Evolutionary conservation across 1,284 basidiomycete species (phyloP), one percentile per base, ranked within the genome.

Genomic region (Somion occarium): DNA sequence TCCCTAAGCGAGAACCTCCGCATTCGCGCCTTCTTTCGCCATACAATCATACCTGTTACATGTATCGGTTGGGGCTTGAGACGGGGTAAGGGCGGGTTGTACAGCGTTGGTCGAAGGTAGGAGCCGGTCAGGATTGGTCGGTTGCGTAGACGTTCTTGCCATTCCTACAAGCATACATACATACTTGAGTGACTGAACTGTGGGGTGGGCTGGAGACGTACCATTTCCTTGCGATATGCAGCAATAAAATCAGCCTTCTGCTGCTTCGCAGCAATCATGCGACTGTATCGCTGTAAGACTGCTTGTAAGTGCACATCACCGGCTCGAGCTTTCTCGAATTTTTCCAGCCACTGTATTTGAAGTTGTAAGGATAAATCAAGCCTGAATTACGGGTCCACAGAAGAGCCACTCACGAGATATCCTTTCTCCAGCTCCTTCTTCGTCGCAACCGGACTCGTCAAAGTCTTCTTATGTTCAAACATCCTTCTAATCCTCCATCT

Each of bases 21-120:
- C 5, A 24, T 50, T 25, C 46, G 51, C 12, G 74, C 71, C 13
- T 64, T 59, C 18, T 79, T 72, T 1, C 93, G 78, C 15, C 73
- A 73, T 19, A 67, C 62, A 27, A 94, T 89, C 73, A 92, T 91
- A 61, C 78, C 75, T 0, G 79, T 76, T 38, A 93, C 76, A 13
- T 76, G 70, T 2, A 68, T 55, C 0, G 93, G 92, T 56, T 94
- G 91, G 0, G 88, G 89, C 50, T 78, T 82, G 58, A 94, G 68
- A 0, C 88, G 79, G 0, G 91, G 91, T 5, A 94, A 73, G 0
- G 88, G 85, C 0, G 68, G 73, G 62, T 90, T 82, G 66, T 69
- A 81, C 5, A 78, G 47, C 0, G 83, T 75, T 0, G 88, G 77
- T 9, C 79, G 79, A 23, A 91, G 62, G 61, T 81, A 78, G 3